Base-by-base conservation (phyloP, 169 alveolate species). In the Cryptosporidium muris region DNA sequence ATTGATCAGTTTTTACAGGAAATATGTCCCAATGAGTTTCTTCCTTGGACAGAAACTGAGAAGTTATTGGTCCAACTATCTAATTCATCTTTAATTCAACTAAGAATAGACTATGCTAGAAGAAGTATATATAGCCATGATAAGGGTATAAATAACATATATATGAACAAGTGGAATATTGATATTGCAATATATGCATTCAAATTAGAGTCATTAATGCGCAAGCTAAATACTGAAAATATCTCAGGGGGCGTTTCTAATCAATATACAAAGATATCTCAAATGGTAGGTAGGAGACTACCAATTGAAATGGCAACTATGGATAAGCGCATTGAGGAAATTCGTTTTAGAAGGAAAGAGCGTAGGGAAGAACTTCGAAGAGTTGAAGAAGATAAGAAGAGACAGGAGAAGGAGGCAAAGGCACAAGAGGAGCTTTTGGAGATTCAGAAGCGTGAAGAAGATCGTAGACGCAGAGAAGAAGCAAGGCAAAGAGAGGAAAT, bases 11-110 rank as follows among this genome's bases (percentile, higher is more conserved):
- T 94, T 80, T 92, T 92, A 49, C 88, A 81, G 64, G 63, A 92
- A 81, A 90, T 94, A 43, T 94, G 96, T 85, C 95, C 96, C 9
- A 74, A 88, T 48, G 92, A 88, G 14, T 94, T 94, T 88, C 85
- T 92, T 63, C 80, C 93, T 34, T 94, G 97, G 97, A 85, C 90
- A 54, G 93, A 93, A 56, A 96, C 95, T 8, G 96, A 92, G 88
- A 91, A 81, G 81, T 81, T 88, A 80, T 64, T 93, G 51, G 95
- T 91, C 5, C 85, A 74, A 42, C 43, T 74, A 14, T 74, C 85
- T 45, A 74, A 62, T 48, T 74, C 85, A 5, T 53, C 74, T 11
- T 43, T 74, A 74, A 54, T 74, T 4, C 54, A 74, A 58, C 37
- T 74, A 34, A 74, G 85, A 60, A 74, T 74, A 42, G 85, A 74